phyloP scores from a whole-genome alignment of 106 monocot species.

The Phalaenopsis equestris region DNA sequence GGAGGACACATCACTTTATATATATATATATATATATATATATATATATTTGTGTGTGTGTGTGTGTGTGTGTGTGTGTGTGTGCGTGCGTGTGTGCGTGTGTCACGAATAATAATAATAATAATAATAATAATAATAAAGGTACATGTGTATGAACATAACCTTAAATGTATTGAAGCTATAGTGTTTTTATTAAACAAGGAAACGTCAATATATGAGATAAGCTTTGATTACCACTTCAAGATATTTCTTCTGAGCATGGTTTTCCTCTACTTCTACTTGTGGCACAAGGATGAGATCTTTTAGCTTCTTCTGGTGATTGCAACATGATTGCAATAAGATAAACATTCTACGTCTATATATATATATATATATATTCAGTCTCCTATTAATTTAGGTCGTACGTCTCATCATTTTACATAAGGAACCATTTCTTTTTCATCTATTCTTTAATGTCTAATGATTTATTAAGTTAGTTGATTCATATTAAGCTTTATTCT shows the following conservation, averaged over 20 bases:
- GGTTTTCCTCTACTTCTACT: constrained; percentile 9
- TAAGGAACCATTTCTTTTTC: not conserved
- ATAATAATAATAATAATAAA: no score
- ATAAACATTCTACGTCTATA: not conserved
- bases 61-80: no score
- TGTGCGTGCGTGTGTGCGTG: no score
- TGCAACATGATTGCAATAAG: not conserved
- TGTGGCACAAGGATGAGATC: constrained; percentile 12
- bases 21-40: no score
- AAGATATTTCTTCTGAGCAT: constrained; percentile 17
- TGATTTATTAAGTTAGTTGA: no score
- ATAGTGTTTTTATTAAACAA: not conserved
- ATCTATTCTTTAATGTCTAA: not conserved
- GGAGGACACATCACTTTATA: no score
- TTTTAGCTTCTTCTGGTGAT: not conserved
- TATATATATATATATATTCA: not conserved
- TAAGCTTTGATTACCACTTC: not conserved
- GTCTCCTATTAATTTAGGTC: not conserved
- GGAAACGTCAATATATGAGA: not conserved
- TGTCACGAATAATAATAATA: no score
- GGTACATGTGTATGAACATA: not conserved
- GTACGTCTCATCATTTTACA: not conserved
- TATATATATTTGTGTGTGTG: no score
- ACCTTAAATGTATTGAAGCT: constrained; percentile 2
- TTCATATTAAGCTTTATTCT: no score